phyloP scores from a whole-genome alignment of 2,329 filamentous ascomycete genomes.

The Sporothrix pallida region DNA sequence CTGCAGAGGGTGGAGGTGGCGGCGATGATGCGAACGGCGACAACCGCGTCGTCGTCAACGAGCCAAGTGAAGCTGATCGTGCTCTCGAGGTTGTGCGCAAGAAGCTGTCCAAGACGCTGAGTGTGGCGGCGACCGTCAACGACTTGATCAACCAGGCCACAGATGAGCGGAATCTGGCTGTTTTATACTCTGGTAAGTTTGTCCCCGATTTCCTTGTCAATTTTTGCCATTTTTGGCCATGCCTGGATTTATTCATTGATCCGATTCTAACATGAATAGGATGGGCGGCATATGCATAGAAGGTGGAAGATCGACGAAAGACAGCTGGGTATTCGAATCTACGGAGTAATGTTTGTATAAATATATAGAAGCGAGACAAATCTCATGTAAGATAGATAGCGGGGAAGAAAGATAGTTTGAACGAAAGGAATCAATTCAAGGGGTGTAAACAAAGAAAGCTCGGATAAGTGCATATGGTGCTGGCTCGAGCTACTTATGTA shows the following conservation, averaged over 20 bases:
- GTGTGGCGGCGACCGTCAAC: slow-evolving; percentile 93
- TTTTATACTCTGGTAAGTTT: slow-evolving; percentile 77
- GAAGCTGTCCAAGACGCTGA: slow-evolving; percentile 92
- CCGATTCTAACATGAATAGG: slow-evolving; percentile 29
- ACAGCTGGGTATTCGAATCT: background rate
- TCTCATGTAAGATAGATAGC: background rate
- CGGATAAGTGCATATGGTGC: background rate
- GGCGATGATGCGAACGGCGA: slow-evolving; percentile 44
- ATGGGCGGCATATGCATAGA: slow-evolving; percentile 38
- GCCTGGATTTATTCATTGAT: background rate
- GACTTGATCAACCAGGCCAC: slow-evolving; percentile 95
- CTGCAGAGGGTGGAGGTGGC: slow-evolving; percentile 43
- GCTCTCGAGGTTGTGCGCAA: slow-evolving; percentile 93
- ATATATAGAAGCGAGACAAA: background rate
- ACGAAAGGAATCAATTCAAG: background rate
- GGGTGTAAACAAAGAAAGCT: background rate
- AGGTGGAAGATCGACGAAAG: background rate
- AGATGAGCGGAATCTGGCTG: slow-evolving; percentile 88
- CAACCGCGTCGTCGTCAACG: slow-evolving; percentile 54
- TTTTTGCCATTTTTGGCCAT: background rate
- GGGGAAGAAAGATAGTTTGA: background rate
- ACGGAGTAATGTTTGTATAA: background rate
- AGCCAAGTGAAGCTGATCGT: slow-evolving; percentile 79
- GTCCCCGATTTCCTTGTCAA: background rate
- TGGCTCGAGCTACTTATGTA: background rate